Evolutionary conservation across 2,329 filamentous ascomycete genomes (phyloP).

Genomic region (Fusarium tanahbumbuense): DNA sequence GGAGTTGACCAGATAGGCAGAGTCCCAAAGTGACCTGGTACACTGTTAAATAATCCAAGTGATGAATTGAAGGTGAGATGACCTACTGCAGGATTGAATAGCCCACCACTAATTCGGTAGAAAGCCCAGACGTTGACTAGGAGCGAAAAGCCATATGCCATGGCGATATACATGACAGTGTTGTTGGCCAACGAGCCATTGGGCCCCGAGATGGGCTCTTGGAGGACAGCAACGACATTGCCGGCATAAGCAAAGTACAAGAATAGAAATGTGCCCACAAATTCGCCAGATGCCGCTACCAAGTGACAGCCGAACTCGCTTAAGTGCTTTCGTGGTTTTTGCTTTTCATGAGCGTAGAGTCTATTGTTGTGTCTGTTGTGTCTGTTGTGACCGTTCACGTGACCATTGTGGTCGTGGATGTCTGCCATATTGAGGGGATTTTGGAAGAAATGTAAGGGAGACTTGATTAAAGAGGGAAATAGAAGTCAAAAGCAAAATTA

Average conservation of each 20-base stretch:
- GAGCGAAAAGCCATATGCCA: slow-evolving; percentile 51
- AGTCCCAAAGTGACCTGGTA: slow-evolving; percentile 38
- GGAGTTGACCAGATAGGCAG: slow-evolving; percentile 33
- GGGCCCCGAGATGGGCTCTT: slow-evolving; percentile 19
- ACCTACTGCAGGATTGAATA: slow-evolving; percentile 54
- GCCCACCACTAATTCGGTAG: slow-evolving; percentile 61
- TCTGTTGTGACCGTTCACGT: not conserved
- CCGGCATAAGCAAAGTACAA: slow-evolving; percentile 44
- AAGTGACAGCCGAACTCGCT: slow-evolving; percentile 33
- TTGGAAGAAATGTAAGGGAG: not conserved
- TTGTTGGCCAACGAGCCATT: slow-evolving; percentile 26
- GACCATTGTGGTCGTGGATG: not conserved
- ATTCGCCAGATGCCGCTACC: slow-evolving; percentile 39
- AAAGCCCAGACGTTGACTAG: slow-evolving; percentile 66
- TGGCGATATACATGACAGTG: slow-evolving; percentile 34
- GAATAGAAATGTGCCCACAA: slow-evolving; percentile 41
- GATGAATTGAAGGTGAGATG: rapidly evolving
- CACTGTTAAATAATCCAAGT: not conserved
- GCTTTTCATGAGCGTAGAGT: not conserved
- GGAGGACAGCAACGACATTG: slow-evolving; percentile 34
- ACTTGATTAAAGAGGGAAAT: slow-evolving; percentile 3
- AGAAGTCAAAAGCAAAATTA: not conserved
- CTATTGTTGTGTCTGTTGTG: not conserved
- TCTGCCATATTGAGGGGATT: slow-evolving; percentile 21
- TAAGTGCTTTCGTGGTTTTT: slow-evolving; percentile 18